Base-by-base conservation (phyloP, 2,329 filamentous ascomycete genomes). In the Fusarium brevicatenulatum region DNA sequence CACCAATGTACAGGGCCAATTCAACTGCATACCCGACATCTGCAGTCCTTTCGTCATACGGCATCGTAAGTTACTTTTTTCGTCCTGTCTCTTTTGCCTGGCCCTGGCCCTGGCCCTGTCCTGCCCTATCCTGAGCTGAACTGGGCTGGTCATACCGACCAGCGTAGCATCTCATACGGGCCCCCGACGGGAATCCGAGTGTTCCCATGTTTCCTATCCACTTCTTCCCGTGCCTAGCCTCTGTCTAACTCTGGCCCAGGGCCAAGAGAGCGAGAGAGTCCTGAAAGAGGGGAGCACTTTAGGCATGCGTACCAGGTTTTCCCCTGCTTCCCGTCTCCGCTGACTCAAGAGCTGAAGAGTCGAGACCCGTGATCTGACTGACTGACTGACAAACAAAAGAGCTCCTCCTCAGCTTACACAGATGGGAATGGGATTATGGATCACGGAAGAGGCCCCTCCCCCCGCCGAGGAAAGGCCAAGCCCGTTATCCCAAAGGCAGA, bases 201-300 rank as follows among this genome's bases (percentile, higher is more conserved):
- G 28, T 36, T 58, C n/a, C 34, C 52, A 47, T 46, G 50, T 44
- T 54, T 54, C 49, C 70, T 74, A 72, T 63, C 74, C 74, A 77
- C 74, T 70, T 74, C 68, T 68, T 74, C 68, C 72, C 70, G 61
- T 69, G 58, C 63, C 57, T 59, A 55, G 55, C 39, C 44, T 44
- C 37, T 63, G 53, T 67, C 50, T 56, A 25, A 68, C 23, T 40
- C 47, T 19, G 47, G 32, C 23, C 11, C 63, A 56, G n/a, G 61
- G 66, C 36, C 46, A 25, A 53, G 18, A 52, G 49, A 28, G 23
- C 5, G 15, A 54, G 50, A 28, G 34, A 32, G 34, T 25, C 28
- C 28, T 50, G 50, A 28, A 25, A 53, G 34, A 56, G 37, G 19
- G 53, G 43, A 47, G 43, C 56, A 54, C 43, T 54, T 68, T 49